Conservation (phyloP, 148 eudicot genomes). For the Arctostaphylos glauca region DNA sequence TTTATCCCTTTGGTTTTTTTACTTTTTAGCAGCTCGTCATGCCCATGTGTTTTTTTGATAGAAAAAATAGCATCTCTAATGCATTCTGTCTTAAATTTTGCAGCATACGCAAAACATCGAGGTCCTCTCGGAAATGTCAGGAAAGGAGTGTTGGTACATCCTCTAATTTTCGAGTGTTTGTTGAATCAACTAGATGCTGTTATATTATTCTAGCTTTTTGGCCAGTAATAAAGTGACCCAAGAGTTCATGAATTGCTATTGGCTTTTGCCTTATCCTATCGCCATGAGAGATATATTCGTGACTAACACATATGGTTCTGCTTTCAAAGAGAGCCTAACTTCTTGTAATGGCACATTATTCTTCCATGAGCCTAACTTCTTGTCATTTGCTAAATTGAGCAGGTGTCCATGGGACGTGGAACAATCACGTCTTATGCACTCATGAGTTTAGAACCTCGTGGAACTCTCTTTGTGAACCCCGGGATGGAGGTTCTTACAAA, state of each 20-base stretch:
- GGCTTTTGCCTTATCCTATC: neutral
- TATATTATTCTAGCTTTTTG: neutral
- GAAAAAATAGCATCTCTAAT: neutral
- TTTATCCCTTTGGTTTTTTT: neutral
- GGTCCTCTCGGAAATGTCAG: slow-evolving; percentile 96
- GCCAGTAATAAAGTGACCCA: neutral
- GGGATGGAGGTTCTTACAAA: slow-evolving; percentile 75
- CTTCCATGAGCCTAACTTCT: slow-evolving; percentile 9
- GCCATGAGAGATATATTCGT: neutral
- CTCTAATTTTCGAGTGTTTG: slow-evolving; percentile 11
- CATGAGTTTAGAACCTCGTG: slow-evolving; percentile 92
- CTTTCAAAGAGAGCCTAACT: neutral
- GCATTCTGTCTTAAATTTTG: slow-evolving; percentile 20
- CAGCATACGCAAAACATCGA: slow-evolving; percentile 88
- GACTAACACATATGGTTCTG: neutral
- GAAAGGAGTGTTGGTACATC: slow-evolving; percentile 89
- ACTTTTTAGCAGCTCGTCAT: neutral
- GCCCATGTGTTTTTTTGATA: neutral
- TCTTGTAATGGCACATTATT: neutral
- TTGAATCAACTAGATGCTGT: neutral
- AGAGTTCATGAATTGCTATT: neutral
- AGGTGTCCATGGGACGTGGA: slow-evolving; percentile 95
- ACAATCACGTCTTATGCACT: slow-evolving; percentile 79
- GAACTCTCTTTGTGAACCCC: slow-evolving; percentile 78
- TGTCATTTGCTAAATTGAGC: slow-evolving; percentile 18